Evolutionary conservation across 176 grass and related monocot species (phyloP).

Genomic region (Oryza nivara): DNA sequence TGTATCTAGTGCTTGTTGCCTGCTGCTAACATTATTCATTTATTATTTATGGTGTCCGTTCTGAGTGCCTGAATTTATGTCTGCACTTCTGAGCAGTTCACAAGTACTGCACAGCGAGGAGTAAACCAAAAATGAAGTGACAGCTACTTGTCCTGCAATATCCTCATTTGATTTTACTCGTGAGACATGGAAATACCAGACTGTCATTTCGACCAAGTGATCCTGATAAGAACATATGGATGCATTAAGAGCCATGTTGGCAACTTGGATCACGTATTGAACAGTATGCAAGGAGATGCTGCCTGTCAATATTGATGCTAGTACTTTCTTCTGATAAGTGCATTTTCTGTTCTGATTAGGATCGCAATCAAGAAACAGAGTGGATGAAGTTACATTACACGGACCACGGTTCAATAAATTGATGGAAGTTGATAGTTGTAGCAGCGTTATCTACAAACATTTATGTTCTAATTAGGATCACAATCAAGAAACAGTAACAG

Average conservation of each 20-base stretch:
- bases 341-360: background rate
- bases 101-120: background rate
- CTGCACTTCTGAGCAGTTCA: background rate
- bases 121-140: background rate
- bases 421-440: background rate
- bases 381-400: conserved; percentile 47
- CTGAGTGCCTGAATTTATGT: background rate
- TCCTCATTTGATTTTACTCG: background rate
- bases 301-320: too few relatives aligned
- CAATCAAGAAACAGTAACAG: conserved; percentile 9
- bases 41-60: background rate
- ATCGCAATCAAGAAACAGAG: background rate
- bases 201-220: background rate
- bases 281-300: background rate
- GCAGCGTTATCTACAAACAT: conserved; percentile 15
- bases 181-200: background rate
- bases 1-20: background rate
- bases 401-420: conserved; percentile 26
- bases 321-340: too few relatives aligned
- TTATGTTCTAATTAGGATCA: background rate
- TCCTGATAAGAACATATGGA: background rate
- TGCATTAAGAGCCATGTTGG: background rate
- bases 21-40: background rate
- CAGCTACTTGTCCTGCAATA: background rate
- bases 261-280: background rate